These are phyloP conservation scores for Glycine soja DNA, from an alignment of 306 rosid genomes.

Conservation along the genomic window DNA sequence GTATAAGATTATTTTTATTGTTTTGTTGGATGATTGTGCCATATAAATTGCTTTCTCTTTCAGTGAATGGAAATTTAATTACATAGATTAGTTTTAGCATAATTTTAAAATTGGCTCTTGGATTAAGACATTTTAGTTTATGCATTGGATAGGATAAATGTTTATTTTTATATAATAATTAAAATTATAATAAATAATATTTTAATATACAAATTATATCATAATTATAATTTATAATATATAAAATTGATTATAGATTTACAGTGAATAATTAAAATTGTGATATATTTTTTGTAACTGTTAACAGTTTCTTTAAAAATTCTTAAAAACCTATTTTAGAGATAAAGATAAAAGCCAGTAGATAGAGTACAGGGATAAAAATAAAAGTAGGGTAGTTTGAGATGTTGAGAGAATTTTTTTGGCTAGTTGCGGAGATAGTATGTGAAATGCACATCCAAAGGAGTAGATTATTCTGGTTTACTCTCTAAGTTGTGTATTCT, in stretches of 20 bases:
- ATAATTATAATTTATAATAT: background rate
- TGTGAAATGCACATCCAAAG: no score
- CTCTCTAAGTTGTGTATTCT: no score
- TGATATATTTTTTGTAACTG: background rate
- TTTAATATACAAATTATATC: background rate
- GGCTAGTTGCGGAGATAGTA: no score
- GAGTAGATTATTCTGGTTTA: no score
- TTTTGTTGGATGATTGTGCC: slow-evolving; percentile 17
- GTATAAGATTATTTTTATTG: slow-evolving; percentile 4
- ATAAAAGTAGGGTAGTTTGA: background rate
- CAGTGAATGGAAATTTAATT: slow-evolving; percentile 2
- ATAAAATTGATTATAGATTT: background rate
- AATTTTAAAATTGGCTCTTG: slow-evolving; percentile 6
- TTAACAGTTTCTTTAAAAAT: background rate
- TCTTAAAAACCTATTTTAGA: background rate
- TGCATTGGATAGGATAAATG: background rate
- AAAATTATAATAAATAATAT: background rate
- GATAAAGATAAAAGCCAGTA: background rate
- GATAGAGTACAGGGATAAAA: background rate
- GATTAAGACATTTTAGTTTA: slow-evolving; percentile 7
- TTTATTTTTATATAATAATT: background rate
- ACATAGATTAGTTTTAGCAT: slow-evolving; percentile 1
- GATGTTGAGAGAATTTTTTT: background rate
- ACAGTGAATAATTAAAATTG: background rate
- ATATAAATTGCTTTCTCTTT: slow-evolving; percentile 28